Base-by-base conservation (phyloP, 352 stramenopile species). In the Pythium aquatile region DNA sequence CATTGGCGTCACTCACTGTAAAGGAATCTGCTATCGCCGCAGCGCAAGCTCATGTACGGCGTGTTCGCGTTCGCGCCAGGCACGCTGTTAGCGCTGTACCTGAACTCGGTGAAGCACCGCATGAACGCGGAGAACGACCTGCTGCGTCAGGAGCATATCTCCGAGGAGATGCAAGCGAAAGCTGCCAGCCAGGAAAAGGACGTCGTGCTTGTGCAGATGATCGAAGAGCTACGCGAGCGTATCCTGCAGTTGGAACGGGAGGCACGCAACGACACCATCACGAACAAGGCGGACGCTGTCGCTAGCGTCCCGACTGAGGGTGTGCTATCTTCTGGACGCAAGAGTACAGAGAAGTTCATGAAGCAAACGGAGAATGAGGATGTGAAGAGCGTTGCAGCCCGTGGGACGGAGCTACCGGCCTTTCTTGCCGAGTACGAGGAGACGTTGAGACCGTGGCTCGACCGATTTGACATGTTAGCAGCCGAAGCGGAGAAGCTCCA, bases 61-160 rank as follows among this genome's bases (percentile, higher is more conserved):
- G 62, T 88, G 56, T 83, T 93, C 67, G 79, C 81, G 58, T 83
- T 93, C 66, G 78, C 65, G 10, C 85, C 85, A 14, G 83, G 82
- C 40, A 93, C 83, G 42, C 24, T 83, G 42, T 59, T 90, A 47
- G 85, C 74, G 13, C 61, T 91, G 29, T 93, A 88, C 52, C 66
- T 93, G 42, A 77, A 85, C 66, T 89, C 76, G 17, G 79, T 93
- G 8, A 90, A 91, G 73, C 60, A 62, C 17, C 62, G 76, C 10
- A 93, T 93, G 85, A 75, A 91, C 16, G 63, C 68, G 26, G 78
- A 91, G 57, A 87, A 93, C 58, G 79, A 90, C 29, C 42, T 26
- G 32, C 24, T 87, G 16, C 81, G 78, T 46, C n/a, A 55, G 11
- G 20, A 69, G 46, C 53, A 66, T 42, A 47, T 73, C 46, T 37